A percentile compares a stretch with the other conserved stretches of the same genome.
Evolutionary conservation across 345 rosid genomes (phyloP).

Genomic region (Arabidopsis thaliana): TAIR10.1 NC_003076.8:17551001-17551500

Average conservation of each 20-base stretch:
- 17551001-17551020: conserved; percentile 94
- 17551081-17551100: conserved; percentile 17
- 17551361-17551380: conserved; percentile 40
- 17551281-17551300: conserved; percentile 23
- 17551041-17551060: conserved; percentile 23
- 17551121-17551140: conserved; percentile 79
- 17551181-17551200: conserved; percentile 68
- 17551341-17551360: conserved; percentile 34
- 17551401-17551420: conserved; percentile 31
- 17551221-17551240: conserved; percentile 30
- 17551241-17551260: conserved; percentile 32
- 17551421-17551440: conserved; percentile 31
- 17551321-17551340: background rate
- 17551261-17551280: conserved; percentile 27
- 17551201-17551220: conserved; percentile 37
- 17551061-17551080: background rate
- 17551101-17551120: conserved; percentile 23
- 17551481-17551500: conserved; percentile 25
- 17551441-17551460: conserved; percentile 7
- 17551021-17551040: conserved; percentile 90
- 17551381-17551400: conserved; percentile 38
- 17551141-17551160: conserved; percentile 90
- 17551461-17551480: conserved; percentile 29
- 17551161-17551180: conserved; percentile 93
- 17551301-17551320: conserved; percentile 55